Conservation (phyloP, 2,329 filamentous ascomycete genomes). For the Cryphonectria nitschkei region DNA sequence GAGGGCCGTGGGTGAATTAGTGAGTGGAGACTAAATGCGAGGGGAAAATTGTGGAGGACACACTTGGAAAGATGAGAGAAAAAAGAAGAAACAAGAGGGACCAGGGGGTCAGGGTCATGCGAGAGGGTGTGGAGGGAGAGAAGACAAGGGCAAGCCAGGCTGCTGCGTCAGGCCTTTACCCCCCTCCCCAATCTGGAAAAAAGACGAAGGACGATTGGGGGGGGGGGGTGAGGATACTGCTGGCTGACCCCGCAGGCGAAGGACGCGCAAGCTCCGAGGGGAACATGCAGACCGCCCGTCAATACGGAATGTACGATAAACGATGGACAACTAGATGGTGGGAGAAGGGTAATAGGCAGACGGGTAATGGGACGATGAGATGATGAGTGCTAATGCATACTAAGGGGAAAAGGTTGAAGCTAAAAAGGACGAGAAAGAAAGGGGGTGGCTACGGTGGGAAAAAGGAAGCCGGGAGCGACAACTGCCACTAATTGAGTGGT, state of each 20-base stretch:
- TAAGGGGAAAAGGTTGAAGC: background rate
- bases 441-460: background rate
- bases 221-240: background rate
- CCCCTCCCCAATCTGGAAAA: background rate
- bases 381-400: background rate
- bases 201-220: background rate
- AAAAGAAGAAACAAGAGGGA: background rate
- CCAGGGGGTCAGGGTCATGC: background rate
- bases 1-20: background rate
- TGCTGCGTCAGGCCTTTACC: background rate
- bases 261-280: slow-evolving; percentile 4
- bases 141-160: background rate
- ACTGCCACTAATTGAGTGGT: background rate
- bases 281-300: background rate
- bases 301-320: background rate
- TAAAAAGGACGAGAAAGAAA: background rate
- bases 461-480: background rate
- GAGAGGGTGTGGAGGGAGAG: background rate
- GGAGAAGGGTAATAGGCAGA: background rate
- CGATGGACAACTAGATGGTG: background rate
- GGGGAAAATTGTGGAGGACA: slow-evolving; percentile 6
- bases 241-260: background rate
- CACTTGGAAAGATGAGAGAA: background rate
- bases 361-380: background rate
- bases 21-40: background rate